These are phyloP conservation scores for Serpula lacrymans DNA, from an alignment of 768 basidiomycete species.

Conservation along the genomic window DNA sequence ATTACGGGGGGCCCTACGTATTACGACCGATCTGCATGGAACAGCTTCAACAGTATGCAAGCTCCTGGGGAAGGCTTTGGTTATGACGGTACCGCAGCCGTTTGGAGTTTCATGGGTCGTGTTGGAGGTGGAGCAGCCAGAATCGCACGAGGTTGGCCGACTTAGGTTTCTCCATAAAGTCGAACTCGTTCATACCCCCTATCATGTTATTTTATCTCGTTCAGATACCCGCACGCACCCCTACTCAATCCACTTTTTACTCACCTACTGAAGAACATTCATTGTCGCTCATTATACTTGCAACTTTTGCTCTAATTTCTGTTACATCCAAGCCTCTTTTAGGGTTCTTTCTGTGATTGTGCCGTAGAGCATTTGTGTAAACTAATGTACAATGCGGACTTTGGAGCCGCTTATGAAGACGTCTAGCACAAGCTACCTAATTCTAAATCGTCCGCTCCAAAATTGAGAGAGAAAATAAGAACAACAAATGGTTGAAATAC, in stretches of 20 bases:
- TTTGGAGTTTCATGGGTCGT: conserved; percentile 70
- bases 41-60: conserved; percentile 71
- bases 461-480: background rate
- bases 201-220: background rate
- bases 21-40: conserved; percentile 78
- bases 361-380: conserved; percentile 22
- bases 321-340: background rate
- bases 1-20: conserved; percentile 68
- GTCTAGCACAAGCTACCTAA: conserved; percentile 17
- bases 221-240: no score
- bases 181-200: background rate
- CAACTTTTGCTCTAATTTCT: background rate
- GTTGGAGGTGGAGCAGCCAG: conserved; percentile 75
- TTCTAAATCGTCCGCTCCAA: conserved; percentile 18
- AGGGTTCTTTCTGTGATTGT: conserved; percentile 6
- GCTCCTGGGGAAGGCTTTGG: conserved; percentile 69
- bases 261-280: no score
- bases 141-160: conserved; percentile 76
- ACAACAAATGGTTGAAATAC: background rate
- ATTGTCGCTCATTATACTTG: no score
- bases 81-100: conserved; percentile 52
- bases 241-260: no score
- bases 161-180: conserved; percentile 32
- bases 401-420: no score
- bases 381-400: conserved; percentile 30